Base-by-base conservation (phyloP, 73 alveolate species). In the Paramecium pentaurelia region DNA sequence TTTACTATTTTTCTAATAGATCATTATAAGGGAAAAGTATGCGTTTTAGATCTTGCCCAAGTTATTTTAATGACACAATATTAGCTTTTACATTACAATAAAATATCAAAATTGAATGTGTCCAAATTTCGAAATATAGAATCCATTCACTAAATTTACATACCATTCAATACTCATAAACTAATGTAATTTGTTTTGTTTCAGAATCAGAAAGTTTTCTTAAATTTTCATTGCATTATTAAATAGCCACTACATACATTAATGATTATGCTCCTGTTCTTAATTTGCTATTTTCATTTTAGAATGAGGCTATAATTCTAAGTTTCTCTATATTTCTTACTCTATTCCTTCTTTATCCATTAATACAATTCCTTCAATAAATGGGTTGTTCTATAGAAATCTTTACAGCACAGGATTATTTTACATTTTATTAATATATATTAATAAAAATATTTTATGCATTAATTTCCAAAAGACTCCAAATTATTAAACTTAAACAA, bases 321-420 rank as follows among this genome's bases (percentile, higher is more conserved):
- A 45, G 34, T 38, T 27, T 32, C 45, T 25, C 42, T 25, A 47
- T 20, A 44, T 32, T 42, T 2, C 47, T 27, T 80, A 80, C 91
- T 80, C 91, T 38, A 80, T 42, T 80, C 58, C 91, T 32, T 80
- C 91, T 14, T 80, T 47, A 47, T 80, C 91, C 58, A 49, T 32
- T 25, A 80, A 49, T 3, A 45, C 58, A 6, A 80, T 80, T 42
- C 91, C 91, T 45, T 45, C 77, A 22, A 80, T 44, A 9, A 45
- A 80, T 1, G 91, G 91, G 14, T 80, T 40, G 60, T 25, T 34
- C 60, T 73, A 22, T 37, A 73, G 22, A 73, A 16, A 73, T 38
- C 20, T 73, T 73, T 36, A 73, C 9, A 73, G 8, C 20, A 37
- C 58, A 73, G 34, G 68, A 37, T 73, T 37, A 40, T 37, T 40